Evolutionary conservation across 345 rosid species (phyloP), one percentile per base, ranked within the genome.

Genomic region (Streptanthus diversifolius): DNA sequence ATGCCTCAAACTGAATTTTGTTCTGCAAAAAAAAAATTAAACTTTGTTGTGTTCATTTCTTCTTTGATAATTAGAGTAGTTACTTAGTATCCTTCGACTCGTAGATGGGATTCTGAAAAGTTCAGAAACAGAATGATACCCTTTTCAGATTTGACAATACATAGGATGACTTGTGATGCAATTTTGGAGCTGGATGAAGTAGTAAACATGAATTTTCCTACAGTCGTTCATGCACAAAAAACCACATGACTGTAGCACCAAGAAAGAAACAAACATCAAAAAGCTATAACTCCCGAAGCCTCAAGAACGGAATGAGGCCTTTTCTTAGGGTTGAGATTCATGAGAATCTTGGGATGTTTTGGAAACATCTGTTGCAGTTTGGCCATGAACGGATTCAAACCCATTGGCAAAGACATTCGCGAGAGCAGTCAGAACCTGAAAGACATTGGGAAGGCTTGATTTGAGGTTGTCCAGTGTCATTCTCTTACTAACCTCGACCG

Each of bases 391-490:
- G 44, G 85, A 86, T 77, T 86, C 86, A 27, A 89, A 80, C 40
- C 88, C 93, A 65, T 56, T 56, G 30, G 83, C 81, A 63, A 76
- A 89, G 61, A 87, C 88, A 32, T 71, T 72, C 0, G 98, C 84
- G 65, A 89, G 86, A 40, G 70, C 85, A 79, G 82, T 81, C 54
- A 93, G 73, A 71, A 85, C 84, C 81, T 81, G 85, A 68, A 93
- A 93, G 32, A 87, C 88, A 59, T 68, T 82, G 36, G 98, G 98
- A 47, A 93, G 96, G 79, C 80, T 81, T 53, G 87, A 81, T 81
- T 83, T 89, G 24, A 93, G 87, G 75, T 85, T 83, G 81, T 54
- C 87, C 51, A 93, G 77, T 41, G 82, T 86, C 91, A 85, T 85
- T 72, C 76, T 80, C 74, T 77, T 82, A 41, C 92, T 86, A 12